A percentile compares a stretch with the other conserved stretches of the same genome.
phyloP scores from a whole-genome alignment of 257 asterid genomes.

The Haberlea rhodopensis region DNA sequence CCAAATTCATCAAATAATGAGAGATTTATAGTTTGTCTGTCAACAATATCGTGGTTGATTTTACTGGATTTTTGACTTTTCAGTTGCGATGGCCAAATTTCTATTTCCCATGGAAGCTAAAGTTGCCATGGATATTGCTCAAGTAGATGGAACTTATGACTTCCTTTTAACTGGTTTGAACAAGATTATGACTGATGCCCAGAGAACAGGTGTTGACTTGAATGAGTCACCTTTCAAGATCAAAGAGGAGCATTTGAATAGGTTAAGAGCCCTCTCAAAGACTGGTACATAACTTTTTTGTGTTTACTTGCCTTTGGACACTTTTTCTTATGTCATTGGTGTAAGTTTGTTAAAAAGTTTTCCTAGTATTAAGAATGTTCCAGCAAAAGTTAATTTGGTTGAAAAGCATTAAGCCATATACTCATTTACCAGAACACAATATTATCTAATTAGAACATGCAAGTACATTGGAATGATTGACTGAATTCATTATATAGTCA shows the following conservation, averaged over 20 bases:
- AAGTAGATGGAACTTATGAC: slow-evolving; percentile 78
- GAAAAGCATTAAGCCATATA: neutral
- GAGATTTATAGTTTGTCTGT: slow-evolving; percentile 17
- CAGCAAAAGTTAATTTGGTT: neutral
- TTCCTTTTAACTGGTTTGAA: slow-evolving; percentile 42
- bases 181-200: slow-evolving; percentile 40
- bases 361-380: neutral
- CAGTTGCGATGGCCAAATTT: slow-evolving; percentile 87
- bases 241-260: slow-evolving; percentile 77
- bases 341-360: neutral
- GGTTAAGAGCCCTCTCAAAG: slow-evolving; percentile 92
- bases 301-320: slow-evolving; percentile 5
- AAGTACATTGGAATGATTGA: slow-evolving; percentile 3
- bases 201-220: slow-evolving; percentile 69
- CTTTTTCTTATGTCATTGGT: slow-evolving; percentile 15
- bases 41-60: slow-evolving; percentile 5
- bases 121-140: slow-evolving; percentile 98
- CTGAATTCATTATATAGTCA: slow-evolving; percentile 1
- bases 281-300: slow-evolving; percentile 49
- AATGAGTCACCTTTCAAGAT: slow-evolving; percentile 89
- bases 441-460: neutral
- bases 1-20: slow-evolving; percentile 9
- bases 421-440: neutral
- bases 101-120: slow-evolving; percentile 88
- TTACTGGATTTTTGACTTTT: slow-evolving; percentile 25